Evolutionary conservation across 352 stramenopile species (phyloP).

Genomic region (Globisporangium yorkense): DNA sequence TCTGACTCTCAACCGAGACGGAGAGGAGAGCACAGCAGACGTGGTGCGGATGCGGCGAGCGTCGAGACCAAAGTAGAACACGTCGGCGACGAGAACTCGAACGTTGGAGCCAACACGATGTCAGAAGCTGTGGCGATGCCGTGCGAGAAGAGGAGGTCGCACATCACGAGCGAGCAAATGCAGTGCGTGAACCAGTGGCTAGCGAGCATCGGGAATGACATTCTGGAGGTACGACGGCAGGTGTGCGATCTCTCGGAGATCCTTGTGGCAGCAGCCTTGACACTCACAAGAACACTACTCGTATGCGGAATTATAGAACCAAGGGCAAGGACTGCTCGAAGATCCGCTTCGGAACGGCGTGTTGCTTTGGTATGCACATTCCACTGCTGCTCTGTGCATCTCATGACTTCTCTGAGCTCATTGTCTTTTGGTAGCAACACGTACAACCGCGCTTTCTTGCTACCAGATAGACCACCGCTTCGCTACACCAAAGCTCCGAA

Average conservation of each 20-base stretch:
- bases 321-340: constrained; percentile 10
- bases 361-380: constrained; percentile 10
- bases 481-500: constrained; percentile 5
- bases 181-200: constrained; percentile 17
- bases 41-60: neutral
- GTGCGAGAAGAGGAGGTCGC: constrained; percentile 9
- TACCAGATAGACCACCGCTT: neutral
- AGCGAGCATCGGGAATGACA: constrained; percentile 8
- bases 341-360: constrained; percentile 14
- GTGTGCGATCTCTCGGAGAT: neutral
- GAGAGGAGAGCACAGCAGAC: neutral
- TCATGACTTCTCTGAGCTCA: neutral
- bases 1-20: neutral
- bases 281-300: neutral
- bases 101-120: neutral
- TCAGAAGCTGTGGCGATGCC: neutral
- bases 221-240: constrained; percentile 7
- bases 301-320: neutral
- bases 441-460: constrained; percentile 1
- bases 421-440: constrained; percentile 2
- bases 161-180: constrained; percentile 29
- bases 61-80: neutral
- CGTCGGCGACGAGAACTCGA: constrained; percentile 6
- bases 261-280: neutral
- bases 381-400: too few species aligned